These are phyloP conservation scores for Trametes cinnabarina DNA, from an alignment of 768 basidiomycete species.

Conservation along the genomic window DNA sequence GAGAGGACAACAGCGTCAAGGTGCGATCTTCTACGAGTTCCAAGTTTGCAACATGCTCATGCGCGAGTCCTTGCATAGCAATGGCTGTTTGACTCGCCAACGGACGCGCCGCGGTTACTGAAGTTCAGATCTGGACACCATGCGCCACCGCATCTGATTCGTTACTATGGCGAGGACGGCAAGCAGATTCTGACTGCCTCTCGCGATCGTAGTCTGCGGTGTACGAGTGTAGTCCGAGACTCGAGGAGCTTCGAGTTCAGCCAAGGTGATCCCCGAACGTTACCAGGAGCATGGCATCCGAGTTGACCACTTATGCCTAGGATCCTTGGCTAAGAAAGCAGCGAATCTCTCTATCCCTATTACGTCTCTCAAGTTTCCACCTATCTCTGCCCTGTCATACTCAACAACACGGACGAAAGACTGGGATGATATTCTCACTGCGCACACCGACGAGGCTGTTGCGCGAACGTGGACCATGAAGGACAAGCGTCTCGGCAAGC, in stretches of 20 bases:
- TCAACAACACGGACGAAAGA: constrained; percentile 84
- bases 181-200: constrained; percentile 91
- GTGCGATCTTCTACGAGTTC: constrained; percentile 40
- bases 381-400: constrained; percentile 74
- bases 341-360: constrained; percentile 73
- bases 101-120: constrained; percentile 78
- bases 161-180: constrained; percentile 97
- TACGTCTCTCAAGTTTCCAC: constrained; percentile 79
- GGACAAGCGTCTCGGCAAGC: constrained; percentile 77
- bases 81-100: constrained; percentile 96
- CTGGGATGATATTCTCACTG: constrained; percentile 97
- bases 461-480: constrained; percentile 88
- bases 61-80: constrained; percentile 51
- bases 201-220: constrained; percentile 83
- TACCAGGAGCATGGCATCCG: background rate
- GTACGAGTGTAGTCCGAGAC: constrained; percentile 91
- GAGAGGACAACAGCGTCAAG: constrained; percentile 95
- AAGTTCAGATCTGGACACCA: constrained; percentile 94
- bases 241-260: constrained; percentile 93
- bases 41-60: background rate
- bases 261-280: constrained; percentile 59
- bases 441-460: constrained; percentile 77
- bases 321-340: constrained; percentile 82
- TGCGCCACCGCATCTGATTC: constrained; percentile 84
- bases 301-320: constrained; percentile 39